Base-by-base conservation (phyloP, 208 protist genomes). In the Acanthamoeba sp. region DNA sequence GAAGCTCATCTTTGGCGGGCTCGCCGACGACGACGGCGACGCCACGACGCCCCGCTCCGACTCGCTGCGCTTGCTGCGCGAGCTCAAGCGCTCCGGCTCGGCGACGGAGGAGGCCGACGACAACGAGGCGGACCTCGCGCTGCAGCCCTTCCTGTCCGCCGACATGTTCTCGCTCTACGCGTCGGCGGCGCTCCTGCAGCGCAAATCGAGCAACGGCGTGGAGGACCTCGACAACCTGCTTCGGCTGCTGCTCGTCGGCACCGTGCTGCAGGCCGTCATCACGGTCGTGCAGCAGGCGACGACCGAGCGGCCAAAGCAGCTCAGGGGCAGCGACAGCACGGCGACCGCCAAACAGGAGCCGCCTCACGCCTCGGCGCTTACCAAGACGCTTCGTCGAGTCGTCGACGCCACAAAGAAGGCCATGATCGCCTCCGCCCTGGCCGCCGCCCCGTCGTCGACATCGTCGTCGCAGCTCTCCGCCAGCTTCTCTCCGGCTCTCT, bases 241-340 rank as follows among this genome's bases (percentile, higher is more conserved):
- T 0, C 76, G 76, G 22, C 76, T 85, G 27, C 76, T 85, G 76
- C n/a, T 85, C 27, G 45, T 59, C 42, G 48, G 42, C 40, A 85
- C 38, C 76, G 76, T 57, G 42, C 38, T 85, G 76, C 76, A 85
- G 76, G 76, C 76, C 29, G 9, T 85, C n/a, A 10, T 85, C 1
- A 57, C 76, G 32, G 29, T 85, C 42, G 24, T 85, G 42, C 76
- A 57, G 76, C 76, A 59, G 29, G 27, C 22, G 42, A 20, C 59
- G 22, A 22, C 0, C 55, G 24, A n/a, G 4, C n/a, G 34, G n/a
- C n/a, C n/a, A n/a, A n/a, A n/a, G 2, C 34, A 45, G 27, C 22
- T 4, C 32, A 24, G 29, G 64, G 20, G 10, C 64, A 73, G 29
- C 22, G 62, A 69, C 45, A 50, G 64, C 64, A 3, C 29, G 64